Evolutionary conservation across 768 basidiomycete genomes (phyloP), one percentile per base, ranked within the genome.

Genomic region (Boletellus ananiceps): DNA sequence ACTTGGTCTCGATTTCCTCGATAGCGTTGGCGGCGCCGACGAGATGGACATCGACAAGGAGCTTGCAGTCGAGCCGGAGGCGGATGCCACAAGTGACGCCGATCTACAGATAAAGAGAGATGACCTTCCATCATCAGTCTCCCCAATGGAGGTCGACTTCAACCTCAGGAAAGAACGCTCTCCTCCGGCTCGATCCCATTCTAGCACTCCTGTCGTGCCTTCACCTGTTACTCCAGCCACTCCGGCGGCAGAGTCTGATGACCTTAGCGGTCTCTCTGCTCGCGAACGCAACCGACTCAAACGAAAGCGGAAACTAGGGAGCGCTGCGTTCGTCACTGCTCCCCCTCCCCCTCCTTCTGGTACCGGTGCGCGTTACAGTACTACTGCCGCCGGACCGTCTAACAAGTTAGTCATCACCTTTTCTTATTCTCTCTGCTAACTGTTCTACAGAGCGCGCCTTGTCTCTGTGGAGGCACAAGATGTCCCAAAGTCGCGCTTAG

Each of bases 261-360:
- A 84, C 54, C 52, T 74, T 4, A 71, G 61, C 37, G 79, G 78
- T 6, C 71, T 98, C 39, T 96, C 93, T 29, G 92, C 93, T 11
- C 83, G 96, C 46, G 95, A 98, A 68, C 82, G 88, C 29, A 96
- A 96, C 64, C 81, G 94, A 40, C 73, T 98, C 29, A 99, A 99
- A 67, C 80, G 96, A 25, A 98, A 98, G 64, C 86, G 94, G 48
- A 96, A 94, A 61, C 77, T 79, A 4, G 93, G 91, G 4, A 89
- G 86, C 61, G 73, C 83, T 29, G 88, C 87, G 1, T 91, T 91
- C 57, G 90, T 93, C 14, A 77, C 84, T 12, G 80, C 86, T 2
- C 83, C 83, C 4, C 71, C 76, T 5, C 71, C 74, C 14, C 84
- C 86, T 2, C 75, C 82, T 21, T 80, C 84, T 57, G 61, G 68